Conservation (phyloP, 176 grass and related monocot genomes). For the Elaeis guineensis region DNA sequence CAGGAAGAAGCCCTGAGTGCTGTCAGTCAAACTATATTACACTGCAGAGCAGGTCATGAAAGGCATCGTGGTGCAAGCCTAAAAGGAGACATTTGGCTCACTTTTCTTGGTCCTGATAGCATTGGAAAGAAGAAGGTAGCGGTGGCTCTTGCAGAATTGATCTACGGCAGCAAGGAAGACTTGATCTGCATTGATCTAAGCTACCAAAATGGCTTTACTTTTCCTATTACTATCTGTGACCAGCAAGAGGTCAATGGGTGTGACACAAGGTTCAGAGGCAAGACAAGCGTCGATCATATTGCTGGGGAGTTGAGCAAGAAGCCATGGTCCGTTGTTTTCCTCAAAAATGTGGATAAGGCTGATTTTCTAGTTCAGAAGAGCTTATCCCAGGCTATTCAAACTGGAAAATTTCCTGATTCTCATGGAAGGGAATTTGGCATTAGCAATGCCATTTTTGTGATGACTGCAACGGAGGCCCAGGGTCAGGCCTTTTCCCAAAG, state of each 20-base stretch:
- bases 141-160: constrained; percentile 58
- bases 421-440: constrained; percentile 41
- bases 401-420: constrained; percentile 49
- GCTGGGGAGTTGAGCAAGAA: constrained; percentile 61
- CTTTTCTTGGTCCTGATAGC: constrained; percentile 65
- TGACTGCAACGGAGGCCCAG: constrained; percentile 34
- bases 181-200: constrained; percentile 64
- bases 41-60: constrained; percentile 18
- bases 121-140: constrained; percentile 52
- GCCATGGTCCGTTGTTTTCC: constrained; percentile 48
- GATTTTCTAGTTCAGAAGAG: constrained; percentile 48
- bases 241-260: neutral
- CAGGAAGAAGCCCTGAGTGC: constrained; percentile 74
- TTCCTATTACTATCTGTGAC: neutral
- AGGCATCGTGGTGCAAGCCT: constrained; percentile 32
- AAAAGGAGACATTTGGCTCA: constrained; percentile 77
- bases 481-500: constrained; percentile 8
- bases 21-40: constrained; percentile 44
- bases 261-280: constrained; percentile 49
- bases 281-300: constrained; percentile 59
- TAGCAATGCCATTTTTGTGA: constrained; percentile 56
- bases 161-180: constrained; percentile 49
- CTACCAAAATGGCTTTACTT: constrained; percentile 19
- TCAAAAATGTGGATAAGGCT: constrained; percentile 70
- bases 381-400: constrained; percentile 38